These are phyloP conservation scores for Byssoonygena ceratinophila DNA, from an alignment of 2,329 filamentous ascomycete genomes.

Conservation along the genomic window DNA sequence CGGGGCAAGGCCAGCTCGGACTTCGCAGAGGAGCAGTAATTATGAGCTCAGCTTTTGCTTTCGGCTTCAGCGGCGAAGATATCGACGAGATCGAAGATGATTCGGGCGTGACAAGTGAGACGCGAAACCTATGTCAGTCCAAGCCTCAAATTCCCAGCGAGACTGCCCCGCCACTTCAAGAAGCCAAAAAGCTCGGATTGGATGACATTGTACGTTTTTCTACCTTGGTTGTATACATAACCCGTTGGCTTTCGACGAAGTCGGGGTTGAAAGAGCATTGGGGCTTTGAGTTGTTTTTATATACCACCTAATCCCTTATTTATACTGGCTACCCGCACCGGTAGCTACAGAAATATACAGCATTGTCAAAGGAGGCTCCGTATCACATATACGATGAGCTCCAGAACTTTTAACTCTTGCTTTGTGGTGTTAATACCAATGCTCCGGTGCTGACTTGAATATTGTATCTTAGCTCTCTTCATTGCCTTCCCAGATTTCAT, in stretches of 20 bases:
- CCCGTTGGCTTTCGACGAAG: neutral
- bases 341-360: too few relatives aligned
- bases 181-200: conserved; percentile 34
- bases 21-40: too few relatives aligned
- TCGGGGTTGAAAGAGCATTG: neutral
- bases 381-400: too few relatives aligned
- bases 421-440: neutral
- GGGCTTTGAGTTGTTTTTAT: neutral
- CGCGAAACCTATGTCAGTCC: conserved; percentile 20
- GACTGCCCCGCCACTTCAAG: neutral
- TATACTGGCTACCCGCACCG: too few relatives aligned
- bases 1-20: too few relatives aligned
- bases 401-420: too few relatives aligned
- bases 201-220: conserved; percentile 39
- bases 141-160: conserved; percentile 14
- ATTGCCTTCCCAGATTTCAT: conserved; percentile 51
- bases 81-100: conserved; percentile 6
- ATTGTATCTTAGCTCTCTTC: conserved; percentile 38
- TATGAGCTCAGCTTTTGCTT: conserved; percentile 14
- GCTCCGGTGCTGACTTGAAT: neutral
- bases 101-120: neutral
- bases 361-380: neutral
- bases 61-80: conserved; percentile 14
- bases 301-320: neutral
- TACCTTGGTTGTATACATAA: neutral